Evolutionary conservation across 208 protist species (phyloP), one percentile per base, ranked within the genome.

Genomic region (Porcisia hertigi): DNA sequence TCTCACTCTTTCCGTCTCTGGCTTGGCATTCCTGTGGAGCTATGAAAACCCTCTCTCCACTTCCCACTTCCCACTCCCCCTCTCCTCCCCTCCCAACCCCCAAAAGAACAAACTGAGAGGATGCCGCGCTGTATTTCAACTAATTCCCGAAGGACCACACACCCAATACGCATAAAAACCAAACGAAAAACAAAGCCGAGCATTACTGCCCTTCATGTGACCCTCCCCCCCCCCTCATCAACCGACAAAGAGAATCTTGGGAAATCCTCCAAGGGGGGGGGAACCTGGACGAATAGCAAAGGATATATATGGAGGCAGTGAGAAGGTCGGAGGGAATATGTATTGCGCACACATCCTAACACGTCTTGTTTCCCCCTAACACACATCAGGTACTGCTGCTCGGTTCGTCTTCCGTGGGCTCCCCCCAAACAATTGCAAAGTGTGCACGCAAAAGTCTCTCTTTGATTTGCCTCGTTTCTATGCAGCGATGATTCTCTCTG

Each of bases 401-500:
- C 23, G 7, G 34, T 8, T 2, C 36, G 34, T 43, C 34, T 20
- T 11, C 3, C 34, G 14, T 23, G 12, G 3, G 59, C 34, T 12
- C 47, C 47, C 47, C 47, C 47, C 11, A 52, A 39, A 36, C 14
- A 16, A 36, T 60, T 3, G 34, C 14, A 64, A 36, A 6, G 16
- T 4, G 49, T 8, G 47, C 49, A n/a, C 52, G 43, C 49, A 11
- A 36, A 36, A 36, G 23, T 36, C 60, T 65, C 34, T 39, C 36
- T 45, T 30, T 20, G 36, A 11, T 7, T 65, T 4, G 12, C 39
- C 25, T 65, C 20, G 36, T 30, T 20, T 65, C 18, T 43, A 34
- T 7, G 7, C 30, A 47, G n/a, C 25, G 55, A 54, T 69, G n/a
- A 47, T 36, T 70, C 70, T 62, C 69, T 59, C 73, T 39, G 23